Base-by-base conservation (phyloP, 2,329 filamentous ascomycete genomes). In the Plenodomus biglobosus region DNA sequence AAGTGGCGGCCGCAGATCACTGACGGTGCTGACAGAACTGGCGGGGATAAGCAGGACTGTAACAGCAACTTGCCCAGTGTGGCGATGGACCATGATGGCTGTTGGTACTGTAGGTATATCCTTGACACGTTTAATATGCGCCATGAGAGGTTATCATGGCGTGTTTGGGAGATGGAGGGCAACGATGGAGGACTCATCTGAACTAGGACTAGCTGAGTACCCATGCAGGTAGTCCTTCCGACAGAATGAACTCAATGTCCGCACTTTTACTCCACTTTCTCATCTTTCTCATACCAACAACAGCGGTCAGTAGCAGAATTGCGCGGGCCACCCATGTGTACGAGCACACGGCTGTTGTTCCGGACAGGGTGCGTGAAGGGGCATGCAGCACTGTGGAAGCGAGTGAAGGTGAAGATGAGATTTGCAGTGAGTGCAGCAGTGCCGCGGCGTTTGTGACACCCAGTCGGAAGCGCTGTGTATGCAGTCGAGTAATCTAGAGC, bases 371-470 rank as follows among this genome's bases (percentile, higher is more conserved):
- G 16, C 4, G 6, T 7, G 16, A 34, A 45, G 42, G 35, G 38
- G 22, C 16, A 19, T 38, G 19, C 15, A 40, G 38, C 18, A 8
- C 21, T 17, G 24, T 32, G 27, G 13, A 32, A 32, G 27, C 27
- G 15, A 32, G 11, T 3, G 3, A 32, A 3, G 27, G 3, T 11
- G 6, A 3, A 32, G n/a, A n/a, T n/a, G n/a, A n/a, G n/a, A n/a
- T n/a, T n/a, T n/a, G n/a, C n/a, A n/a, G n/a, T n/a, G n/a, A n/a
- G n/a, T 37, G 22, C 18, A 34, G 19, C 27, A 41, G n/a, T 35
- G 19, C 44, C n/a, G 21, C 30, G 30, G 19, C n/a, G n/a, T n/a
- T n/a, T 19, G 17, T 40, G 50, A 44, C 47, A 42, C 34, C 38
- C 40, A 35, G 34, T 42, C 35, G 41, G 39, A 20, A 35, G 38